Conservation (phyloP, 768 basidiomycete genomes). For the Lyophyllum decastes region DNA sequence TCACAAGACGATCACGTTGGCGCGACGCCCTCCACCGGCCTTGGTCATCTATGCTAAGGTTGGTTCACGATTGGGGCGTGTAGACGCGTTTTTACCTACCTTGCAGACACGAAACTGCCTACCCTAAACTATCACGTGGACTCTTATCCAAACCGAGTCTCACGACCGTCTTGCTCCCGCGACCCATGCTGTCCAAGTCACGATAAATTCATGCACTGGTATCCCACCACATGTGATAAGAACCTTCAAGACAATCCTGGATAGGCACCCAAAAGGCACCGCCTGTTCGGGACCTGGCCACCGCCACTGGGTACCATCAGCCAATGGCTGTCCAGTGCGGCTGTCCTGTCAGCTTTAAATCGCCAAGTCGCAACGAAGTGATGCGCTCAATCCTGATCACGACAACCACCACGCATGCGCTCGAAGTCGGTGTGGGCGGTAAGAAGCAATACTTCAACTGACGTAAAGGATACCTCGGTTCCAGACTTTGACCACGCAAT, state of each 20-base stretch:
- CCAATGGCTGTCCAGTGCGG: not conserved
- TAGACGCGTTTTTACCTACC: no score
- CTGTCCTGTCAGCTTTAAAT: not conserved
- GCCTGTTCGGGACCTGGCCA: not conserved
- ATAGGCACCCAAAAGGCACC: not conserved
- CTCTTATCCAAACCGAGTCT: no score
- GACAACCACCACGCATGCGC: not conserved
- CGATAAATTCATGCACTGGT: not conserved
- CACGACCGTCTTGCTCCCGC: no score
- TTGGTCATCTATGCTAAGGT: no score
- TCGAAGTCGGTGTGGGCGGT: not conserved
- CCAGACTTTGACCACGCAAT: not conserved
- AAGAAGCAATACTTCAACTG: no score
- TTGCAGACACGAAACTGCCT: slow-evolving; percentile 5
- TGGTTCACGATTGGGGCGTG: no score
- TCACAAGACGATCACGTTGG: no score
- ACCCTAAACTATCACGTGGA: not conserved
- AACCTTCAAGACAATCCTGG: not conserved
- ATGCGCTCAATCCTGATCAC: not conserved
- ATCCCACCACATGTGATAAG: not conserved
- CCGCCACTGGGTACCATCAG: not conserved
- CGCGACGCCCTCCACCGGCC: no score
- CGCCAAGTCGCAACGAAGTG: not conserved
- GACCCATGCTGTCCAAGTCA: no score
- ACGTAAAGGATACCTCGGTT: no score